Percentiles rank a stretch among this genome's conserved stretches.
Conservation (phyloP, 2,329 filamentous ascomycete genomes). For the Trichoderma aggressivum region DNA sequence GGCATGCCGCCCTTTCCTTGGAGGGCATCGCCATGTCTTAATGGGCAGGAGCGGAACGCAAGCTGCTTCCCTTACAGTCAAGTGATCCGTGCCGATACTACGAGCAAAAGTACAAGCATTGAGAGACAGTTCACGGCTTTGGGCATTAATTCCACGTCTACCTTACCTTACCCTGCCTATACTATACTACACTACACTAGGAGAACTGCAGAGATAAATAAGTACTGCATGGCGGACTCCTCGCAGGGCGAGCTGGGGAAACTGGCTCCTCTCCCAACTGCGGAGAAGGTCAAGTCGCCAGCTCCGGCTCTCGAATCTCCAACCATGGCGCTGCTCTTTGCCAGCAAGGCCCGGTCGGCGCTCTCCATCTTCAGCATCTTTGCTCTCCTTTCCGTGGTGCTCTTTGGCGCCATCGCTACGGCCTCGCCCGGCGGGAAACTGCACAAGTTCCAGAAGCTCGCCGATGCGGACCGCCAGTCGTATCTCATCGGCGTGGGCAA, state of each 20-base stretch:
- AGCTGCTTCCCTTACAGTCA: conserved; percentile 8
- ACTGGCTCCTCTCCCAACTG: conserved; percentile 1
- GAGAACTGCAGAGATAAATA: neutral
- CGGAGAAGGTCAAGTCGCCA: conserved; percentile 9
- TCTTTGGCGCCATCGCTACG: conserved; percentile 14
- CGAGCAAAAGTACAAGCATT: neutral
- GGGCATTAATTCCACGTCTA: neutral
- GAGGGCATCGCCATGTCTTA: conserved; percentile 4
- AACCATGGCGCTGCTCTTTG: conserved; percentile 15
- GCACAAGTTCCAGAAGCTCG: neutral
- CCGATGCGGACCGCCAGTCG: conserved; percentile 27
- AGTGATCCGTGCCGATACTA: neutral
- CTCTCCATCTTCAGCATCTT: conserved; percentile 17
- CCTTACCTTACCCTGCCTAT: neutral
- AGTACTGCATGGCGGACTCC: conserved; percentile 9
- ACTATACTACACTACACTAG: neutral
- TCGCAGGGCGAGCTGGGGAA: conserved; percentile 1
- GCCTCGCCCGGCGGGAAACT: neutral
- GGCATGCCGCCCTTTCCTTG: conserved; percentile 11
- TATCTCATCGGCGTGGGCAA: conserved; percentile 57
- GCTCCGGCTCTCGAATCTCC: neutral
- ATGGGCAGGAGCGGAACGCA: conserved; percentile 9
- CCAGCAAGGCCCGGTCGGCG: conserved; percentile 4
- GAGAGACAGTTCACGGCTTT: neutral
- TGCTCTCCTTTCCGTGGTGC: conserved; percentile 6